A percentile compares a stretch with the other conserved stretches of the same genome.
Evolutionary conservation across 345 rosid genomes (phyloP).

Genomic region (Balakata baccata): DNA sequence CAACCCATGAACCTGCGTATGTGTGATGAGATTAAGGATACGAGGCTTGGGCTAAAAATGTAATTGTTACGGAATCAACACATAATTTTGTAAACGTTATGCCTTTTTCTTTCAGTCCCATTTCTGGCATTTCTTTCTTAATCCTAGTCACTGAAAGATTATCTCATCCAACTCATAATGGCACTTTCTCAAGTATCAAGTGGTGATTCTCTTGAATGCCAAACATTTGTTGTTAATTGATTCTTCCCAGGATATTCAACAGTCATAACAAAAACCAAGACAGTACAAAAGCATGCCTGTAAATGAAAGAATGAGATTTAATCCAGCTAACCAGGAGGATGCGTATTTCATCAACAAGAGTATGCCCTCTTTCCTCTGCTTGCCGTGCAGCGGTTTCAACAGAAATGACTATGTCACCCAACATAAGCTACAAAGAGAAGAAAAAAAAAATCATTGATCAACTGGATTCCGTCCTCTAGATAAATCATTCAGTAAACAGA

Average conservation of each 20-base stretch:
- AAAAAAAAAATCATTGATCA: slow-evolving; percentile 18
- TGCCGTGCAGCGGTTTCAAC: slow-evolving; percentile 89
- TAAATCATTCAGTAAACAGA: not conserved
- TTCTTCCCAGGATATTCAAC: not conserved
- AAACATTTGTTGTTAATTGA: not conserved
- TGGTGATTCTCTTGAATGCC: too few relatives aligned
- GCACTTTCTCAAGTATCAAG: not conserved
- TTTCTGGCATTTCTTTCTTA: not conserved
- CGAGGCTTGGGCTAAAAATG: too few relatives aligned
- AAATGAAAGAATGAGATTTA: not conserved
- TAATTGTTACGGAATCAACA: not conserved
- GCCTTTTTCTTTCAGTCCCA: not conserved
- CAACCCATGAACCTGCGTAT: slow-evolving; percentile 80
- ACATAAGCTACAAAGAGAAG: slow-evolving; percentile 56
- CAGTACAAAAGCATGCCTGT: not conserved
- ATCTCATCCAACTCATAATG: not conserved
- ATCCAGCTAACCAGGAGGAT: slow-evolving; percentile 80
- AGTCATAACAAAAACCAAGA: not conserved
- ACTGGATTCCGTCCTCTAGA: not conserved
- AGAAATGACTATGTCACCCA: slow-evolving; percentile 92
- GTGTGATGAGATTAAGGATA: not conserved
- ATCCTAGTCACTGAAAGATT: not conserved
- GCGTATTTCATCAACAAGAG: slow-evolving; percentile 87
- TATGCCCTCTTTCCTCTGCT: slow-evolving; percentile 86
- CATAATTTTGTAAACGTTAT: not conserved